These are phyloP conservation scores for Chrysanthemum lavandulifolium DNA, from an alignment of 129 eudicot species.

Conservation along the genomic window DNA sequence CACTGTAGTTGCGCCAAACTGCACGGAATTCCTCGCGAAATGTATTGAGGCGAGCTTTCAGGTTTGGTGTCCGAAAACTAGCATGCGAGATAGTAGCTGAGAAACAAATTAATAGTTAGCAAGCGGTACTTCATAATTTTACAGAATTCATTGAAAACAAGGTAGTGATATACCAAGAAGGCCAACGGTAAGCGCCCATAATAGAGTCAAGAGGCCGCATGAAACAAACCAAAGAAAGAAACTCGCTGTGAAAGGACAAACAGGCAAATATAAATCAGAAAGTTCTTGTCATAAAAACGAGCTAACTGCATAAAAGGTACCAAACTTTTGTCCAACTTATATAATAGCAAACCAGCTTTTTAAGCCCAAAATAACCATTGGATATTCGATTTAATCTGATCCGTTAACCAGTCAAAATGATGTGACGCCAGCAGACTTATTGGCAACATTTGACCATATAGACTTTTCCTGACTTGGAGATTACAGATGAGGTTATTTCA, in stretches of 20 bases:
- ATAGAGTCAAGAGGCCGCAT: conserved; percentile 72
- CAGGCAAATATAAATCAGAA: neutral
- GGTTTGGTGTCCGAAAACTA: conserved; percentile 89
- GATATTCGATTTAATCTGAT: too few relatives aligned
- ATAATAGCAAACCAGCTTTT: too few relatives aligned
- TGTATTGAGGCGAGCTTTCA: conserved; percentile 97
- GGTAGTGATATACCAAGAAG: conserved; percentile 56
- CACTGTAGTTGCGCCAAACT: conserved; percentile 98
- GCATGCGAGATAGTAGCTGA: conserved; percentile 86
- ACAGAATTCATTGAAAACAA: neutral
- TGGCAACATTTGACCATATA: too few relatives aligned
- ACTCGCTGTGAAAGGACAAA: conserved; percentile 55
- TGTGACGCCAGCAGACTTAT: too few relatives aligned
- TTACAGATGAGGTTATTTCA: too few relatives aligned
- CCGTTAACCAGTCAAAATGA: too few relatives aligned
- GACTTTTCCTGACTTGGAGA: too few relatives aligned
- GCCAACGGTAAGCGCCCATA: conserved; percentile 72
- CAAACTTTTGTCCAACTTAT: too few relatives aligned
- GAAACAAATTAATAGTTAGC: conserved; percentile 25
- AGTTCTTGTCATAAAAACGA: neutral
- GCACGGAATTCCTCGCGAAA: conserved; percentile 98
- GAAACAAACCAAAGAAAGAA: conserved; percentile 86
- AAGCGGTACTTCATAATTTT: neutral
- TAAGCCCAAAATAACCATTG: too few relatives aligned
- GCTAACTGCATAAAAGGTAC: too few relatives aligned